Evolutionary conservation across 2,329 filamentous ascomycete species (phyloP).

Genomic region (Epichloe sylvatica): DNA sequence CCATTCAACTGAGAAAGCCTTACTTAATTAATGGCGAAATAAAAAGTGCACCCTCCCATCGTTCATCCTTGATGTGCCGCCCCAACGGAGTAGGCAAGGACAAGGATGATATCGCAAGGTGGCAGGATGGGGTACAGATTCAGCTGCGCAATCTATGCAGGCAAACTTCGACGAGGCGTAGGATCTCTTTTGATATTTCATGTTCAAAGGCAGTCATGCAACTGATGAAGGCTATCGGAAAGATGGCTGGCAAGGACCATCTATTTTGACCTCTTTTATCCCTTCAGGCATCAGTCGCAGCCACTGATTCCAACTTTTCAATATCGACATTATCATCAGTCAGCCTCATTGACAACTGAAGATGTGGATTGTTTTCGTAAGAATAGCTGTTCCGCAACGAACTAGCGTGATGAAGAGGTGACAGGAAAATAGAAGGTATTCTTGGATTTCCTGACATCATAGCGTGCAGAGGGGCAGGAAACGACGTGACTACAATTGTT

Average conservation of each 20-base stretch:
- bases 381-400: conserved; percentile 24
- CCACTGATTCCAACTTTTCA: conserved; percentile 44
- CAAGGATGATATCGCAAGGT: too few species aligned
- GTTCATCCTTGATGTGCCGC: too few species aligned
- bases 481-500: conserved; percentile 32
- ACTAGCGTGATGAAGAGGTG: conserved; percentile 32
- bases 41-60: too few species aligned
- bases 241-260: conserved; percentile 29
- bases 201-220: too few species aligned
- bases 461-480: conserved; percentile 40
- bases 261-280: conserved; percentile 40
- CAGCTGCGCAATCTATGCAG: too few species aligned
- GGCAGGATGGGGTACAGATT: too few species aligned
- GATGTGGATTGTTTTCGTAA: conserved; percentile 30
- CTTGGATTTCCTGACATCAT: conserved; percentile 40
- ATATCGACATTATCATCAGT: conserved; percentile 36
- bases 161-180: too few species aligned
- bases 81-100: too few species aligned
- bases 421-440: conserved; percentile 42
- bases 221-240: conserved; percentile 9
- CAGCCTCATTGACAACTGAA: conserved; percentile 37
- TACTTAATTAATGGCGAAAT: too few species aligned
- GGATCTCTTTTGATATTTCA: too few species aligned
- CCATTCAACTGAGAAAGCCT: too few species aligned
- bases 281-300: conserved; percentile 43